A percentile compares a stretch with the other conserved stretches of the same genome.
These are phyloP conservation scores for Xylaria grammica DNA, from an alignment of 495 filamentous ascomycete species.

Conservation along the genomic window DNA sequence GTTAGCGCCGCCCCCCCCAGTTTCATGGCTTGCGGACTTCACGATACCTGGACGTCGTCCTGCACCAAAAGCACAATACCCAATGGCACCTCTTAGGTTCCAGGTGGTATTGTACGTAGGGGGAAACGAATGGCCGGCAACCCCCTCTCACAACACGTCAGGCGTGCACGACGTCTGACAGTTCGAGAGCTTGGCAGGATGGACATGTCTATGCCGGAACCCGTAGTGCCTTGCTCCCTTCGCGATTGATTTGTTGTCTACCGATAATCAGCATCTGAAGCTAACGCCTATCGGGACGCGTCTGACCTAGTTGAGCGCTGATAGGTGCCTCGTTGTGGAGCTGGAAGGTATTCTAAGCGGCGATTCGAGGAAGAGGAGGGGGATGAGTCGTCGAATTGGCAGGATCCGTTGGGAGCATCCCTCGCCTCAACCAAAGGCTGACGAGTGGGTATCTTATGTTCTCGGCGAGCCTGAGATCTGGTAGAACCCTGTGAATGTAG, in stretches of 20 bases:
- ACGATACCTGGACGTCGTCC: constrained; percentile 6
- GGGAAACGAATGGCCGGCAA: no score
- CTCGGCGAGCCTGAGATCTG: constrained; percentile 1
- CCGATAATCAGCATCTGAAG: not conserved
- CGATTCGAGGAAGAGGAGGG: not conserved
- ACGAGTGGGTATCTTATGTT: not conserved
- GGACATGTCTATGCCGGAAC: constrained; percentile 5
- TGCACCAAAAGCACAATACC: not conserved
- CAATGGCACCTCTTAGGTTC: not conserved
- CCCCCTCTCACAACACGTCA: not conserved
- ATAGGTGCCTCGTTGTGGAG: constrained; percentile 9
- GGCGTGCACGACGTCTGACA: not conserved
- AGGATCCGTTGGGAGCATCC: not conserved
- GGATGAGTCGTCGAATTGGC: not conserved
- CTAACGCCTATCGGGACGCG: constrained; percentile 16
- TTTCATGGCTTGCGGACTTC: not conserved
- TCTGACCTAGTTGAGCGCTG: constrained; percentile 7
- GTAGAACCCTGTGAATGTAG: not conserved
- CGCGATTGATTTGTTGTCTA: constrained; percentile 15
- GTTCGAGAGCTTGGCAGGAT: constrained; percentile 18
- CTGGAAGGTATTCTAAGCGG: not conserved
- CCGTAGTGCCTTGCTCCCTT: constrained; percentile 9
- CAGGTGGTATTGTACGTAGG: not conserved
- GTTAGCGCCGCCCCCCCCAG: not conserved
- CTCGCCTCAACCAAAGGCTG: not conserved